Evolutionary conservation across 805 yeast genomes (phyloP), one percentile per base, ranked within the genome.

Genomic region (Candida khao-thaluensis): DNA sequence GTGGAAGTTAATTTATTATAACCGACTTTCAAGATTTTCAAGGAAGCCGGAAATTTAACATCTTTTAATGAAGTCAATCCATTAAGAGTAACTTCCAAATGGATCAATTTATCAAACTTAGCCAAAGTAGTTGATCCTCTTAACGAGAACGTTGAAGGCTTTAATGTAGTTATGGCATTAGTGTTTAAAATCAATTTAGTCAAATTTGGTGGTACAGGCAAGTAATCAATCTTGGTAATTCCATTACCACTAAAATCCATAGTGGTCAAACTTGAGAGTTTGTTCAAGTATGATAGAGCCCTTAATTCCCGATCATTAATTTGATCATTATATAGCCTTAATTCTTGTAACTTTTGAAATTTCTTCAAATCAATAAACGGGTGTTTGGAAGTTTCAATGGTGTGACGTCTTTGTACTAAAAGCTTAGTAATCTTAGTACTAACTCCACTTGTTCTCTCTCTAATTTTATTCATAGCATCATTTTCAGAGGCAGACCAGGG

Each of bases 181-280:
- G 56, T 52, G 7, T 46, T 35, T 1, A 54, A 11, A 3, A 32
- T 18, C 7, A 54, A 23, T 26, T 30, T 33, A 24, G 47, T 42
- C 5, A 54, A 25, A 7, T 47, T 28, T 1, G 35, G 34, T 2
- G 57, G 52, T 2, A 47, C n/a, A 4, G 31, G 26, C 7, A 54
- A 17, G 21, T 37, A 37, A 4, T 39, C 36, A 18, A 53, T 33
- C 8, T 37, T 35, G 2, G 50, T 41, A 15, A 54, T 40, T n/a
- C 38, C 28, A 38, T 52, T 54, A 8, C 43, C 51, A 8, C 44
- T 37, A 7, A 54, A 32, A 22, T 51, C 52, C 11, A 54, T 30
- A 1, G 45, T 28, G 17, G 35, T 30, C 7, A 52, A 33, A 7
- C 21, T 21, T 2, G 17, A 10, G 5, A 21, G 14, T 12, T 31